Percentiles rank a stretch among this genome's conserved stretches.
Conservation (phyloP, 1,284 basidiomycete genomes). For the Fistulinella cinereoalba region DNA sequence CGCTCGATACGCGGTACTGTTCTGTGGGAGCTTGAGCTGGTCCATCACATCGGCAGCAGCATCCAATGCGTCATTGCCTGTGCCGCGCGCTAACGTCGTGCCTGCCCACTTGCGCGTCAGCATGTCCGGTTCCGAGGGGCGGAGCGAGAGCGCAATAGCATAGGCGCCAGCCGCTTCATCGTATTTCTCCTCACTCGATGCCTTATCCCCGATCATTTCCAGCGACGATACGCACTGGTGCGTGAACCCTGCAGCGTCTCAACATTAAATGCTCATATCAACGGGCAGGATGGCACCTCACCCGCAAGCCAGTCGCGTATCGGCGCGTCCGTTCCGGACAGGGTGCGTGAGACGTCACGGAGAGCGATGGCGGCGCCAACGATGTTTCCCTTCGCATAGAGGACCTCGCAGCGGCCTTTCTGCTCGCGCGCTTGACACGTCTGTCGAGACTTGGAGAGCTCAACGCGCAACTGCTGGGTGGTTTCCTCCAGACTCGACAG, state of each 20-base stretch:
- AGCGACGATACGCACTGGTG: background rate
- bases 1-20: background rate
- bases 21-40: background rate
- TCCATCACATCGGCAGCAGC: background rate
- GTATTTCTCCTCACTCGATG: background rate
- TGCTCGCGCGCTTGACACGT: background rate
- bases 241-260: background rate
- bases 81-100: background rate
- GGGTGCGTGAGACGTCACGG: too few species aligned
- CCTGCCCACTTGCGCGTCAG: background rate
- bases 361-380: background rate
- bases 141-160: background rate
- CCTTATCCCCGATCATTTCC: background rate
- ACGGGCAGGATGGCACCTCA: background rate
- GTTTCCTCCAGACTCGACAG: background rate
- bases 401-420: background rate
- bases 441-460: background rate
- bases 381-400: background rate
- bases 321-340: background rate
- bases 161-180: background rate
- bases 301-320: background rate
- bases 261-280: background rate
- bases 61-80: background rate
- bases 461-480: background rate
- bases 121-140: background rate